phyloP scores from a whole-genome alignment of 2,329 filamentous ascomycete species.

The Talaromyces sp. region DNA sequence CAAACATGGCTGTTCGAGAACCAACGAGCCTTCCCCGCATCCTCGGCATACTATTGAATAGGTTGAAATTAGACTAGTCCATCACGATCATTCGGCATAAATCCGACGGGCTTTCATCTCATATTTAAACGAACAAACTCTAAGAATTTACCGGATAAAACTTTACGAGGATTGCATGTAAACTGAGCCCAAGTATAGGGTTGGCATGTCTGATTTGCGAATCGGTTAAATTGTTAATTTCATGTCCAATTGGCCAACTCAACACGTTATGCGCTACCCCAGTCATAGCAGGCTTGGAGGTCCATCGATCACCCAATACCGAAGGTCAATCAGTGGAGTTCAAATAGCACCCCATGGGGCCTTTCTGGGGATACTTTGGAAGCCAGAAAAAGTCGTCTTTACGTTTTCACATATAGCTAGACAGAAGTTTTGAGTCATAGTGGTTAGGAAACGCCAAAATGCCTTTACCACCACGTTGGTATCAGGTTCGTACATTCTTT shows the following conservation, averaged over 20 bases:
- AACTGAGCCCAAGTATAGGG: not conserved
- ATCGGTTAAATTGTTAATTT: not conserved
- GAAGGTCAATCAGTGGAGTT: not conserved
- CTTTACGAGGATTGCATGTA: not conserved
- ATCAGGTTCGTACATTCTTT: constrained; percentile 45
- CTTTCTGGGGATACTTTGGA: constrained; percentile 23
- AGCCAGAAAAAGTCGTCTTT: not conserved
- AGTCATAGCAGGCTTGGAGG: not conserved
- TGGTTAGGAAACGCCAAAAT: constrained; percentile 33
- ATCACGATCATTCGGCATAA: constrained; percentile 29
- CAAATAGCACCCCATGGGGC: constrained; percentile 5
- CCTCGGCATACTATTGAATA: constrained; percentile 5
- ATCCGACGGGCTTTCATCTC: constrained; percentile 29
- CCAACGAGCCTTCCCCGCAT: constrained; percentile 17
- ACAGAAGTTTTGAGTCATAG: not conserved
- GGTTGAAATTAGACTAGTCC: constrained; percentile 13
- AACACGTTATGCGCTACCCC: not conserved
- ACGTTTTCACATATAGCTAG: not conserved
- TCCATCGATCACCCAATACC: not conserved
- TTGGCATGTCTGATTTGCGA: not conserved
- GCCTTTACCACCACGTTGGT: constrained; percentile 58
- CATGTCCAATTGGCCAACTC: not conserved
- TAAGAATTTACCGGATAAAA: not conserved
- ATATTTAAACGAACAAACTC: not conserved
- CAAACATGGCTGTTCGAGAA: not conserved